Base-by-base conservation (phyloP, 108 stramenopile species). In the Cafeteria roenbergensis region DNA sequence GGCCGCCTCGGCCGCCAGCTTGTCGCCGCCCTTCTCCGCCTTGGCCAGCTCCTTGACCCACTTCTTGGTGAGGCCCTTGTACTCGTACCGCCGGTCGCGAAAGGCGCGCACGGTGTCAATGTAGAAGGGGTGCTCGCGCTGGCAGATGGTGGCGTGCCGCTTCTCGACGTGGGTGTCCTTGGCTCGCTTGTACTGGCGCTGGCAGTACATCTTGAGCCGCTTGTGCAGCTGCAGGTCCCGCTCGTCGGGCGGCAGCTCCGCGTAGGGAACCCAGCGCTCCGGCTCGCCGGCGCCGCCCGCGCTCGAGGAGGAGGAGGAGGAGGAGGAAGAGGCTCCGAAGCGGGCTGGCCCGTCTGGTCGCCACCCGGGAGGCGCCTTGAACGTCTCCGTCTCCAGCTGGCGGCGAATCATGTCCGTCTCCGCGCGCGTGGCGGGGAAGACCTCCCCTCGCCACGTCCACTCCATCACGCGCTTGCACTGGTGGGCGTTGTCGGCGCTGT, bases 121-220 rank as follows among this genome's bases (percentile, higher is more conserved):
- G 75, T 99, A 99, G 63, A 99, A 95, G 61, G 93, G 88, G 70
- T 99, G 96, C 71, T 99, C 97, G 53, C 97, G 78, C 95, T 94
- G 94, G 70, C 97, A 99, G 24, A 95, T 90, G 34, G 90, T 91
- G 51, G 91, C 91, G 9, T 79, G 79, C 21, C 90, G 76, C 26
- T 84, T 86, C 33, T 84, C 80, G 67, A 94, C 90, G 71, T 90
- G 85, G n/a, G 93, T 96, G 14, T 93, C 85, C 70, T 96, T 96
- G 51, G 87, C 89, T 72, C 87, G 89, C 67, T 87, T 88, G 86
- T 94, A 99, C 31, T 91, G 94, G 54, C 88, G 92, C 51, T 90
- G 87, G 25, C 86, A 79, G 78, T 99, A 99, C 26, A 78, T 67
- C 78, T 95, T 95, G 72, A 96, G 61, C 6, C 93, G 84, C 59